Percentiles rank a stretch among this genome's conserved stretches.
These are phyloP conservation scores for Lipomyces mesembrius DNA, from an alignment of 805 yeast species.

Conservation along the genomic window DNA sequence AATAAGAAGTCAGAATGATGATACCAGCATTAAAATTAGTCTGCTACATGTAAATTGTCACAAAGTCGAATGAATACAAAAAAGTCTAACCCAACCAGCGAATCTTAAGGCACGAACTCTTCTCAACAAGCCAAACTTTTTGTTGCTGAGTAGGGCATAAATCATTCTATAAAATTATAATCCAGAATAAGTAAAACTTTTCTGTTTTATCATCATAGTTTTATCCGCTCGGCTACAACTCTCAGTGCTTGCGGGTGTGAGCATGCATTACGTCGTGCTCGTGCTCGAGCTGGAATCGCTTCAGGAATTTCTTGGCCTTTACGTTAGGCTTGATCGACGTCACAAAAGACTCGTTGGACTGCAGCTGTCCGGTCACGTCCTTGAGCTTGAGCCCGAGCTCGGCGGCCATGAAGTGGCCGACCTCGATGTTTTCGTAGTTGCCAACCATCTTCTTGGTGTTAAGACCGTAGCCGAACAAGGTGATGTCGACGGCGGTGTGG, in stretches of 20 bases:
- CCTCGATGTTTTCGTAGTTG: conserved; percentile 83
- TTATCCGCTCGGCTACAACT: not conserved
- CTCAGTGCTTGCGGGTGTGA: conserved; percentile 23
- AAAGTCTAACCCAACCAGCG: not conserved
- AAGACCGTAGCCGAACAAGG: conserved; percentile 80
- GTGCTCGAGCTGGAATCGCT: conserved; percentile 27
- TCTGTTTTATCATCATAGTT: not conserved
- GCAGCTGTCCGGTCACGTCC: conserved; percentile 42
- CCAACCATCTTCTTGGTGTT: conserved; percentile 65
- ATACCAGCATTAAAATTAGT: not conserved
- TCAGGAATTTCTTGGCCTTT: conserved; percentile 16
- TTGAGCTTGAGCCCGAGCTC: conserved; percentile 48
- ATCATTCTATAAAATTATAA: not conserved
- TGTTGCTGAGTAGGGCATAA: not conserved
- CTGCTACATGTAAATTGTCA: not conserved
- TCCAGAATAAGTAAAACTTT: not conserved
- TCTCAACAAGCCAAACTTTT: not conserved
- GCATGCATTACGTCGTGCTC: conserved; percentile 32
- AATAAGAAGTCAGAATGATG: not conserved
- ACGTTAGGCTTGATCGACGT: conserved; percentile 26
- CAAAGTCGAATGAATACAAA: not conserved
- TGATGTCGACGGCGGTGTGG: conserved; percentile 94
- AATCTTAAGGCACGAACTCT: not conserved
- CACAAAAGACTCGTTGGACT: conserved; percentile 34
- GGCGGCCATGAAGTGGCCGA: conserved; percentile 72